Evolutionary conservation across 345 rosid genomes (phyloP).

Genomic region (Brassica rapa): DNA sequence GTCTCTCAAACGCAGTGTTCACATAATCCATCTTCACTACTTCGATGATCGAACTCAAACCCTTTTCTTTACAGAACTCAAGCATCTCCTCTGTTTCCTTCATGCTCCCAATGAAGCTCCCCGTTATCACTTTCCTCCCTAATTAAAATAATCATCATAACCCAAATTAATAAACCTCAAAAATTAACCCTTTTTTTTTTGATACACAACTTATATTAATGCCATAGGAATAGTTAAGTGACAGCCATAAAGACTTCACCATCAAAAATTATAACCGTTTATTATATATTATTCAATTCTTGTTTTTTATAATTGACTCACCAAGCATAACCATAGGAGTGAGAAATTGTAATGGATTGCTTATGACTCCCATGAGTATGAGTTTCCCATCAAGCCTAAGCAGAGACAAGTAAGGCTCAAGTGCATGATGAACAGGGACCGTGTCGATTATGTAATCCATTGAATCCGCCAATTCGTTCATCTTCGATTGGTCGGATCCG

Average conservation of each 20-base stretch:
- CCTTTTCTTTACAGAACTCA: slow-evolving; percentile 69
- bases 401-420: slow-evolving; percentile 75
- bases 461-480: slow-evolving; percentile 69
- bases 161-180: slow-evolving; percentile 8
- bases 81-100: slow-evolving; percentile 86
- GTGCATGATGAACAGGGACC: slow-evolving; percentile 79
- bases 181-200: neutral
- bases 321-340: slow-evolving; percentile 83
- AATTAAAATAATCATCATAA: neutral
- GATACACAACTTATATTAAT: too few species aligned
- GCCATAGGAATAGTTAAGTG: too few species aligned
- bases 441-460: slow-evolving; percentile 90
- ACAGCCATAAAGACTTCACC: too few species aligned
- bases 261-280: slow-evolving; percentile 1
- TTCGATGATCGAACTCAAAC: slow-evolving; percentile 69
- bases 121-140: slow-evolving; percentile 81
- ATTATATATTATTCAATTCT: neutral
- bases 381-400: slow-evolving; percentile 83
- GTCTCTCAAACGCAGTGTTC: slow-evolving; percentile 82
- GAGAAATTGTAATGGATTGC: slow-evolving; percentile 70
- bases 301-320: slow-evolving; percentile 34
- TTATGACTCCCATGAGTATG: slow-evolving; percentile 80
- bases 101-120: slow-evolving; percentile 84
- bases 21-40: slow-evolving; percentile 80
- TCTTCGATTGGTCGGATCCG: slow-evolving; percentile 59